These are phyloP conservation scores for Meyerozyma athensensis DNA, from an alignment of 1,139 yeast genomes.

Conservation along the genomic window DNA sequence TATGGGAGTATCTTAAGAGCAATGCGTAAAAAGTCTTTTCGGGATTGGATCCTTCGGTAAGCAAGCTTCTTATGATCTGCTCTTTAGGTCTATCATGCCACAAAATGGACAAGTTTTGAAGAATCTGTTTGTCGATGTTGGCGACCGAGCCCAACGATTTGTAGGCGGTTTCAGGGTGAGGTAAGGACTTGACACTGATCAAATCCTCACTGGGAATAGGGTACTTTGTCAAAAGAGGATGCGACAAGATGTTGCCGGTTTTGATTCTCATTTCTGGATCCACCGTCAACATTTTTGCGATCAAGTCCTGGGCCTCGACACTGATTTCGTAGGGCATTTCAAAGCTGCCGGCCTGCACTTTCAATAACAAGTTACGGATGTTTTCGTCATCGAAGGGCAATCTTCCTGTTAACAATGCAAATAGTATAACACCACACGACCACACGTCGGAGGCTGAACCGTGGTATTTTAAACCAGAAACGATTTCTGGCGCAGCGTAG, in stretches of 20 bases:
- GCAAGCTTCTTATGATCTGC: conserved; percentile 51
- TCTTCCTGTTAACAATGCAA: conserved; percentile 74
- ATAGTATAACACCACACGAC: conserved; percentile 81
- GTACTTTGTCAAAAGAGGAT: conserved; percentile 68
- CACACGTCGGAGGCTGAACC: conserved; percentile 84
- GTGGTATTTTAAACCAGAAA: conserved; percentile 69
- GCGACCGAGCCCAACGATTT: conserved; percentile 43
- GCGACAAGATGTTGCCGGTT: conserved; percentile 70
- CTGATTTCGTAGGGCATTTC: conserved; percentile 69
- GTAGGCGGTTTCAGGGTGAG: conserved; percentile 59
- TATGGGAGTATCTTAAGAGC: conserved; percentile 50
- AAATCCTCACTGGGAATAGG: conserved; percentile 48
- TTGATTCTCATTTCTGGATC: conserved; percentile 74
- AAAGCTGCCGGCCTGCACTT: conserved; percentile 71
- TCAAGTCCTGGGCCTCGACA: conserved; percentile 65
- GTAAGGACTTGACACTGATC: conserved; percentile 49
- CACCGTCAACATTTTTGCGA: conserved; percentile 67
- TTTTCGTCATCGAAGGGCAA: conserved; percentile 80
- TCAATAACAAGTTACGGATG: conserved; percentile 61
- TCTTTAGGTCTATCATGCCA: conserved; percentile 67
- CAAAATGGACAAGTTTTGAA: conserved; percentile 63
- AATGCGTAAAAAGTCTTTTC: conserved; percentile 75
- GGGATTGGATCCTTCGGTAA: conserved; percentile 55
- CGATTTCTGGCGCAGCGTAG: conserved; percentile 85
- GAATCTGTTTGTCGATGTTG: conserved; percentile 57